phyloP scores from a whole-genome alignment of 1,284 basidiomycete species.

The Rugosomyces carneus region DNA sequence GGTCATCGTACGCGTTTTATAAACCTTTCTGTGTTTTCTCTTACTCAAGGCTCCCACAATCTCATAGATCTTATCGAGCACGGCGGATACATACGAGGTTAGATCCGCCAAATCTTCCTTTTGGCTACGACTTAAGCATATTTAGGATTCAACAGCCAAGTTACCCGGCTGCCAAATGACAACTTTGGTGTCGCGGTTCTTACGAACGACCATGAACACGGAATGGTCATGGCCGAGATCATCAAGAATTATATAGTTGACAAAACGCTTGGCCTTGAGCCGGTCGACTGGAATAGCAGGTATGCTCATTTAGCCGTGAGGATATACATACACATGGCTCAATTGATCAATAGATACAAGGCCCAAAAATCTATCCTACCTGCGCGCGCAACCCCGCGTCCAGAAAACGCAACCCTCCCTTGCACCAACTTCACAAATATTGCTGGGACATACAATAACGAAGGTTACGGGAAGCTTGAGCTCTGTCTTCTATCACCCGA shows the following conservation, averaged over 20 bases:
- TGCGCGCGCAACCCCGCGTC: constrained; percentile 11
- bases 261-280: constrained; percentile 16
- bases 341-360: constrained; percentile 5
- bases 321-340: background rate
- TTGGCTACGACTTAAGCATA: background rate
- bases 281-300: constrained; percentile 20
- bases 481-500: constrained; percentile 14
- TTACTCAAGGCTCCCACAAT: background rate
- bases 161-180: constrained; percentile 20
- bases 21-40: background rate
- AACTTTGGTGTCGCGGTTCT: constrained; percentile 20
- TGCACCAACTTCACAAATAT: constrained; percentile 10
- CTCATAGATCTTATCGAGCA: constrained; percentile 17
- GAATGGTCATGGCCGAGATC: constrained; percentile 16
- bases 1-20: constrained; percentile 17
- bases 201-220: constrained; percentile 21
- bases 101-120: background rate
- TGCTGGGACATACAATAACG: constrained; percentile 16
- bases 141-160: constrained; percentile 18
- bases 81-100: constrained; percentile 17
- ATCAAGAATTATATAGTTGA: constrained; percentile 22
- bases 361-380: background rate
- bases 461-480: constrained; percentile 15
- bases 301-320: background rate
- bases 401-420: constrained; percentile 12